Evolutionary conservation across 2,329 filamentous ascomycete species (phyloP).

Genomic region (Fusarium chaquense): DNA sequence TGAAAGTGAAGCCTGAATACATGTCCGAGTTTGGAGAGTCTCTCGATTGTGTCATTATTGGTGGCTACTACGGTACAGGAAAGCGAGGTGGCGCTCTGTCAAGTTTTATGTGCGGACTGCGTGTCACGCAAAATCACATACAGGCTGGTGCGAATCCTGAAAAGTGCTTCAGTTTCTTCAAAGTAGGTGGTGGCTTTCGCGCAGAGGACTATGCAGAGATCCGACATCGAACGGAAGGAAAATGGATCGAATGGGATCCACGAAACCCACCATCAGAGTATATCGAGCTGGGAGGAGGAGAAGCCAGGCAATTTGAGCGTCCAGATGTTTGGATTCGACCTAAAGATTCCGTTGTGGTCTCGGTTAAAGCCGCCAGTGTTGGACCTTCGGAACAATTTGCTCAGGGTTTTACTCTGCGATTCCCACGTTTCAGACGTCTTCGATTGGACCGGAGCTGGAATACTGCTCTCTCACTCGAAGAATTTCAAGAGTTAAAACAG

Average conservation of each 20-base stretch:
- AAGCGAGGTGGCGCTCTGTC: slow-evolving; percentile 84
- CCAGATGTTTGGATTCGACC: slow-evolving; percentile 96
- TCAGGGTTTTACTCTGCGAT: slow-evolving; percentile 81
- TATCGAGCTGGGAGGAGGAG: slow-evolving; percentile 84
- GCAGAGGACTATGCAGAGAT: slow-evolving; percentile 87
- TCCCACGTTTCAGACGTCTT: slow-evolving; percentile 87
- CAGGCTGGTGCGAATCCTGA: slow-evolving; percentile 70
- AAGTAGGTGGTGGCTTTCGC: slow-evolving; percentile 93
- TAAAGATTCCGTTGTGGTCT: slow-evolving; percentile 85
- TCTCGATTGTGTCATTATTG: slow-evolving; percentile 88
- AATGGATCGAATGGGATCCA: slow-evolving; percentile 88
- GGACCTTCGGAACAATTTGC: slow-evolving; percentile 82
- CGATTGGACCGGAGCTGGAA: slow-evolving; percentile 89
- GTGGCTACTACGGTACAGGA: slow-evolving; percentile 92
- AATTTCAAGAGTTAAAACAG: slow-evolving; percentile 78
- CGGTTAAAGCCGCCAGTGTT: slow-evolving; percentile 88
- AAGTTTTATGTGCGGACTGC: slow-evolving; percentile 90
- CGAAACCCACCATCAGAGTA: slow-evolving; percentile 80
- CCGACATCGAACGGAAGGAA: slow-evolving; percentile 85
- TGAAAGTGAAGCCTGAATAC: slow-evolving; percentile 99
- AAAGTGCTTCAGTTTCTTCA: slow-evolving; percentile 95
- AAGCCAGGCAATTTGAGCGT: slow-evolving; percentile 75
- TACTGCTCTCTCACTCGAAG: slow-evolving; percentile 79
- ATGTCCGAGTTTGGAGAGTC: slow-evolving; percentile 97
- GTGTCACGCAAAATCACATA: slow-evolving; percentile 77